These are phyloP conservation scores for Gynandropsis gynandra DNA, from an alignment of 345 rosid species.

Conservation along the genomic window DNA sequence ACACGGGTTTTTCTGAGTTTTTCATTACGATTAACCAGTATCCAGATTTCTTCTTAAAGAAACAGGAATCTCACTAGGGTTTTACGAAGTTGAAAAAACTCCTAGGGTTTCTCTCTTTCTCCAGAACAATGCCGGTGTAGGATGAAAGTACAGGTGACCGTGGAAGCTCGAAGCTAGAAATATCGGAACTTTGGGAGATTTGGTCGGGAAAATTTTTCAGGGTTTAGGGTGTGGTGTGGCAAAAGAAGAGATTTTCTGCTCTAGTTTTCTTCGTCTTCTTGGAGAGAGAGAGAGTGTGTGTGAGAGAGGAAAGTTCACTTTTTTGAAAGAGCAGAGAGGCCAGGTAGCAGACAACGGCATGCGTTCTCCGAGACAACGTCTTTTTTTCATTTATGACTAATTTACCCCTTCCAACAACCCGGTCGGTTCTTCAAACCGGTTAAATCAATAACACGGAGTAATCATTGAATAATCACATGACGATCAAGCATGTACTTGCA, in stretches of 20 bases:
- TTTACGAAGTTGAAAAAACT: slow-evolving; percentile 8
- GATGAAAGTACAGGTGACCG: background rate
- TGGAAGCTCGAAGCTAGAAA: background rate
- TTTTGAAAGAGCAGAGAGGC: slow-evolving; percentile 24
- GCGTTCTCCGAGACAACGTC: slow-evolving; percentile 24
- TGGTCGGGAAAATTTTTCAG: background rate
- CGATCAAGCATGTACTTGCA: too few species aligned
- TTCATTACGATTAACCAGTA: slow-evolving; percentile 30
- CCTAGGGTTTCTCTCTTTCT: background rate
- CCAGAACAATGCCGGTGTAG: slow-evolving; percentile 8
- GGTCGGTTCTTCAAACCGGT: too few species aligned
- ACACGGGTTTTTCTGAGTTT: slow-evolving; percentile 21
- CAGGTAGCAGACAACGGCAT: slow-evolving; percentile 24
- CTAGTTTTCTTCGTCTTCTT: slow-evolving; percentile 6
- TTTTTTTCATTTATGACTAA: slow-evolving; percentile 7
- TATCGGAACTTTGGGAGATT: slow-evolving; percentile 1
- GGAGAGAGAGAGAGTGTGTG: slow-evolving; percentile 15
- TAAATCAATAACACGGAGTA: too few species aligned
- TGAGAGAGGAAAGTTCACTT: slow-evolving; percentile 7
- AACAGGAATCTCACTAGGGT: slow-evolving; percentile 10
- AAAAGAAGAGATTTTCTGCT: slow-evolving; percentile 5
- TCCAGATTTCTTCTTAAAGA: background rate
- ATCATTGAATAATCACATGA: too few species aligned
- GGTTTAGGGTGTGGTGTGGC: background rate
- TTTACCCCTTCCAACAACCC: slow-evolving; percentile 13